These are phyloP conservation scores for Sanghuangporus baumii DNA, from an alignment of 1,284 basidiomycete genomes.

Conservation along the genomic window DNA sequence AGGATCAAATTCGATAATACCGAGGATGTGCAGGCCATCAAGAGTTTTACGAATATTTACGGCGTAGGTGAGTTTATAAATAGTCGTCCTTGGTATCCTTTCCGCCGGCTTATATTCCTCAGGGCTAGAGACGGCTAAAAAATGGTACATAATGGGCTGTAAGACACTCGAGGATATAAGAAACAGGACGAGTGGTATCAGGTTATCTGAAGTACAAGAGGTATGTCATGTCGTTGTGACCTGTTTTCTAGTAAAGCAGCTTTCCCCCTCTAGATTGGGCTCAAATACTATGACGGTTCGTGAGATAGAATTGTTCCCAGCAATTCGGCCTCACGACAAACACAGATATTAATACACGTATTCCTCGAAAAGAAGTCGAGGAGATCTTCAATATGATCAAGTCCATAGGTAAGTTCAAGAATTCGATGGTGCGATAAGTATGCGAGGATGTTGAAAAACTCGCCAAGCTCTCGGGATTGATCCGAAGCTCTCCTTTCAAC, in stretches of 20 bases:
- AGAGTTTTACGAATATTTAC: constrained; percentile 73
- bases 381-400: constrained; percentile 70
- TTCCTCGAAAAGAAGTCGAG: constrained; percentile 76
- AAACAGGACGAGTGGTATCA: constrained; percentile 51
- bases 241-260: background rate
- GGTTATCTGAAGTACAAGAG: constrained; percentile 58
- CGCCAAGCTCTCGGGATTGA: constrained; percentile 63
- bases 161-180: constrained; percentile 73
- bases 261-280: constrained; percentile 44
- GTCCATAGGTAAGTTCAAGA: constrained; percentile 47
- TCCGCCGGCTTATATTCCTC: background rate
- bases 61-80: constrained; percentile 60
- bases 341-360: constrained; percentile 71
- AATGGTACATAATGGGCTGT: constrained; percentile 75
- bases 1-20: constrained; percentile 60
- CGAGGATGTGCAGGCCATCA: constrained; percentile 46
- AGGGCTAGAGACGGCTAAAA: constrained; percentile 60
- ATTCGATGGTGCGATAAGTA: background rate
- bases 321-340: background rate
- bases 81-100: background rate
- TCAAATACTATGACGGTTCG: constrained; percentile 73
- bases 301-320: background rate
- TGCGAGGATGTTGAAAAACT: background rate
- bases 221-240: constrained; percentile 20
- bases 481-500: constrained; percentile 64